Evolutionary conservation across 2,329 filamentous ascomycete genomes (phyloP).

Genomic region (Ilyonectria destructans): DNA sequence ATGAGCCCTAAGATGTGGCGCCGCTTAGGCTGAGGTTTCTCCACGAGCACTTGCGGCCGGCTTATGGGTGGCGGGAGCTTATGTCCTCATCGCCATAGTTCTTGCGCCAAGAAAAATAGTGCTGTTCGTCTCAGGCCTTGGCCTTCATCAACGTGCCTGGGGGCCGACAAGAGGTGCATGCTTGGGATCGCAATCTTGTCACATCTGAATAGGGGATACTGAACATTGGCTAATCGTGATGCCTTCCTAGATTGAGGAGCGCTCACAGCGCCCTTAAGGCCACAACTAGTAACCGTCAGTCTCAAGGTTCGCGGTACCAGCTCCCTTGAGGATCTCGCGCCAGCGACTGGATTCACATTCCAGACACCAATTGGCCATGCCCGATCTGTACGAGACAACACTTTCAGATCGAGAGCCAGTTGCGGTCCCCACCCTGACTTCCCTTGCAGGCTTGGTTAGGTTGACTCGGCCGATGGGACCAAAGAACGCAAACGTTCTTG

Average conservation of each 20-base stretch:
- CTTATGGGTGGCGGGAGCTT: constrained; percentile 11
- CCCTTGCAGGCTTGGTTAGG: background rate
- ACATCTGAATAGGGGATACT: too few species aligned
- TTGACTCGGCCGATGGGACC: constrained; percentile 30
- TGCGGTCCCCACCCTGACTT: background rate
- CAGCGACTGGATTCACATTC: constrained; percentile 35
- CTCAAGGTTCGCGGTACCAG: constrained; percentile 24
- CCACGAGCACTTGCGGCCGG: constrained; percentile 1
- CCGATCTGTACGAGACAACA: constrained; percentile 16
- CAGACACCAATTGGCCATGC: constrained; percentile 20
- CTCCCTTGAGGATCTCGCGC: constrained; percentile 26
- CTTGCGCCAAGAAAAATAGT: background rate
- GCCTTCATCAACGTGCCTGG: background rate
- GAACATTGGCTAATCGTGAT: background rate
- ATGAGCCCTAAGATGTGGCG: constrained; percentile 28
- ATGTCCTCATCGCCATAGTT: background rate
- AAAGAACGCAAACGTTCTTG: constrained; percentile 23
- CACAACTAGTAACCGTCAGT: constrained; percentile 9
- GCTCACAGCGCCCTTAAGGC: background rate
- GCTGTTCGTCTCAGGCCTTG: background rate
- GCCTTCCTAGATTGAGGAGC: background rate
- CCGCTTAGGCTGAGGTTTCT: constrained; percentile 12
- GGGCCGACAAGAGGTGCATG: too few species aligned
- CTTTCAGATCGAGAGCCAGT: background rate
- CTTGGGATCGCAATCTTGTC: background rate